Evolutionary conservation across 2,329 filamentous ascomycete genomes (phyloP), one percentile per base, ranked within the genome.

Genomic region (Pyrenochaeta sp.): DNA sequence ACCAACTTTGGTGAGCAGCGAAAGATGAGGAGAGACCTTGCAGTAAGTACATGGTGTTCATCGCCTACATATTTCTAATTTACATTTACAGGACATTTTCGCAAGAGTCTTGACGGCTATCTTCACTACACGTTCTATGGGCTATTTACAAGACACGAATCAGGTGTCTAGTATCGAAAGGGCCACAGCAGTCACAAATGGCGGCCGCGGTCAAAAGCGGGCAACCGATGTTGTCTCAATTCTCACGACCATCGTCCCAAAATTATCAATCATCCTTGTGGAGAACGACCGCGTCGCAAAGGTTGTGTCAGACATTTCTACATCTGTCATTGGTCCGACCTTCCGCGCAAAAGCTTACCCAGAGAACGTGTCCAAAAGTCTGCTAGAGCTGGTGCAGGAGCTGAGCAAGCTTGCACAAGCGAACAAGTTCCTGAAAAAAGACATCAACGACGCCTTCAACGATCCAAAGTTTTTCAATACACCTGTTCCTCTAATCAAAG

Each of bases 1-100:
- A 99, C 94, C 11, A 97, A 93, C 66, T 98, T 97, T 76, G 94
- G 94, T 30, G 94, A 98, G 77, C 91, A 97, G 77, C 85, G 88
- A 45, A 92, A 90, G 75, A 97, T 97, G 92, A 87, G 93, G 56
- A 86, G 90, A 71, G 94, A 98, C 55, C 81, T 98, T 15, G 91
- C 91, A 20, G 91, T 94, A 82, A 76, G 90, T 84, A 39, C 2
- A 18, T 1, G n/a, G 10, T 39, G 32, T 51, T 63, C 12, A 63
- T 18, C 3, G 6, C 14, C 31, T 17, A 31, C 39, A 7, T 14
- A 12, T 2, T 21, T 2, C 11, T 23, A 20, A 4, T 11, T 14
- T 39, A 20, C 20, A 17, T 14, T 14, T 27, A 10, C 60, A 96
- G 90, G 95, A 99, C 67, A 83, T 97, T 1, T 96, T 98, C 71